Evolutionary conservation across 768 basidiomycete species (phyloP).

Genomic region (Serendipita indica): DNA sequence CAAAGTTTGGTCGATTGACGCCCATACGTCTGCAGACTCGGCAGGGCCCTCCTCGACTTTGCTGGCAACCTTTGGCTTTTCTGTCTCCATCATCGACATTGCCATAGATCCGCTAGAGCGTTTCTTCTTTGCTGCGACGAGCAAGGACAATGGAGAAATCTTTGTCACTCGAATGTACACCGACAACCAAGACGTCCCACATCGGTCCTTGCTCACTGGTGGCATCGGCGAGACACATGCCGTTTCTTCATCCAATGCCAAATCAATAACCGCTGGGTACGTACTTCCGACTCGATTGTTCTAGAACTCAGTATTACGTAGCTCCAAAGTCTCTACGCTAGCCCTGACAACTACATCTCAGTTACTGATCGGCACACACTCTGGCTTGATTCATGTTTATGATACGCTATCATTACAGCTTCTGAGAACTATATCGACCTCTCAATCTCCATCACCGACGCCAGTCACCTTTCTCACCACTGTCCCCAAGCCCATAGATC

Average conservation of each 20-base stretch:
- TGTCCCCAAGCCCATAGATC: slow-evolving; percentile 74
- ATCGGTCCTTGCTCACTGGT: neutral
- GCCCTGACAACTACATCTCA: slow-evolving; percentile 65
- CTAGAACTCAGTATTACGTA: slow-evolving; percentile 8
- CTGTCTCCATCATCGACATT: slow-evolving; percentile 52
- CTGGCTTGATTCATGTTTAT: slow-evolving; percentile 63
- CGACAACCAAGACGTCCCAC: slow-evolving; percentile 27
- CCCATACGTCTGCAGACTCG: neutral
- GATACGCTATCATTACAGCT: slow-evolving; percentile 85
- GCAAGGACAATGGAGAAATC: slow-evolving; percentile 43
- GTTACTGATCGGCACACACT: slow-evolving; percentile 66
- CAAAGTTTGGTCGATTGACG: slow-evolving; percentile 39
- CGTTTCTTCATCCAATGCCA: neutral
- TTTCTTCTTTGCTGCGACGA: slow-evolving; percentile 72
- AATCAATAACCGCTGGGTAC: slow-evolving; percentile 55
- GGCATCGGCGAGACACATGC: neutral
- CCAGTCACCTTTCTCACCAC: slow-evolving; percentile 59
- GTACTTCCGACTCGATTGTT: slow-evolving; percentile 15
- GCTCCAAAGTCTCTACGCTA: slow-evolving; percentile 50
- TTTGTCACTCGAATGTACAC: slow-evolving; percentile 44
- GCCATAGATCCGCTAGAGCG: slow-evolving; percentile 78
- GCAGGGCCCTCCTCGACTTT: slow-evolving; percentile 35
- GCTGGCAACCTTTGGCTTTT: slow-evolving; percentile 78
- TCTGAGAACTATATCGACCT: slow-evolving; percentile 58
- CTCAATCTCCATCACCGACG: slow-evolving; percentile 23